Evolutionary conservation across 2,329 filamentous ascomycete species (phyloP).

Genomic region (Phialocephala sp.): DNA sequence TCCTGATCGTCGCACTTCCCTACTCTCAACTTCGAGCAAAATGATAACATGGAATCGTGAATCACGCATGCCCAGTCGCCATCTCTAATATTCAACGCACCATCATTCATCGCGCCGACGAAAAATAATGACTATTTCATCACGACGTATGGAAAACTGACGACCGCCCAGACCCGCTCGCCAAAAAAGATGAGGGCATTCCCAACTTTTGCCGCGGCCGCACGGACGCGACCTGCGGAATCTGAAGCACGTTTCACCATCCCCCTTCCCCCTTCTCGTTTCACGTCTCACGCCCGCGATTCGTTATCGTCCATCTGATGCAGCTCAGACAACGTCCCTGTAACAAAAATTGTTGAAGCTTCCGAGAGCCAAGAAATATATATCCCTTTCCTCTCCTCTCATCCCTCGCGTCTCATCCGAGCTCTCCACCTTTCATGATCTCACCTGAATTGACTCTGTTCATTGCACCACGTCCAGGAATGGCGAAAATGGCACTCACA

Average conservation of each 20-base stretch:
- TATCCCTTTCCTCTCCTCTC: conserved; percentile 12
- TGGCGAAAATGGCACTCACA: neutral
- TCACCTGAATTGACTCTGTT: neutral
- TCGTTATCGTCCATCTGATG: conserved; percentile 15
- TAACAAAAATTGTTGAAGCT: neutral
- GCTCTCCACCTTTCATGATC: neutral
- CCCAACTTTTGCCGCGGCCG: conserved; percentile 11
- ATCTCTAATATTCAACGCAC: no score
- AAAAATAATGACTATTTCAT: no score
- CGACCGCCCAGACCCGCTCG: no score
- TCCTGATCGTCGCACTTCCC: no score
- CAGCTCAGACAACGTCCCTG: conserved; percentile 9
- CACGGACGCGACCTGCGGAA: conserved; percentile 17
- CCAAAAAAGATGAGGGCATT: conserved; percentile 19
- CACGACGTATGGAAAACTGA: no score
- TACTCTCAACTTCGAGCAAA: no score
- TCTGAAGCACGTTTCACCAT: conserved; percentile 25
- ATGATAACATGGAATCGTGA: no score
- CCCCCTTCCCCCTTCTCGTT: conserved; percentile 14
- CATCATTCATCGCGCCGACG: no score
- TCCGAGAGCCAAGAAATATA: conserved; percentile 16
- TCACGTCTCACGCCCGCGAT: conserved; percentile 17
- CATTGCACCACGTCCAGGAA: neutral
- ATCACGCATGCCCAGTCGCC: no score
- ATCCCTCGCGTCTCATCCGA: neutral